Base-by-base conservation (phyloP, 768 basidiomycete genomes). In the Hygrocybe punicea region DNA sequence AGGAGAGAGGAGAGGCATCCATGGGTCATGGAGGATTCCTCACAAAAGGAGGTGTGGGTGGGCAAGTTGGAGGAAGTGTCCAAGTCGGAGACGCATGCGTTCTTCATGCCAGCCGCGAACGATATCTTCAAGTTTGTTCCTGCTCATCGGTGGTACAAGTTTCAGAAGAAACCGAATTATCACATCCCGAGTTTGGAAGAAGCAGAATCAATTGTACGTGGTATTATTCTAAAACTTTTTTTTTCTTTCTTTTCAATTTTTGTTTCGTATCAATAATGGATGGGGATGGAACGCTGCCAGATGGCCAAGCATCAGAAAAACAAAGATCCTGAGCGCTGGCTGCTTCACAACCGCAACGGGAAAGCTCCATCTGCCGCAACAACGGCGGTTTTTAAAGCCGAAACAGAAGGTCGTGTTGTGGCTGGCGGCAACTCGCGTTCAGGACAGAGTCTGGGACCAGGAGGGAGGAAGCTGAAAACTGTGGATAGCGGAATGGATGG, bases 121-220 rank as follows among this genome's bases (percentile, higher is more conserved):
- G 84, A 91, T 57, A 79, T 86, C 37, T 94, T 95, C 79, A 86
- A 90, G 66, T 92, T 94, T 71, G 87, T 95, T 10, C 87, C 91
- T 13, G 84, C 90, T 5, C 84, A 91, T 68, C 81, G 92, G 44
- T 94, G 90, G 89, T 95, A 94, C 78, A 92, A 91, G 71, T 93
- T 93, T 68, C 90, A 90, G 73, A 92, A 91, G 78, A 85, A 85
- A 62, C 80, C 89, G 42, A 87, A 85, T 64, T 84, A 91, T 64
- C 80, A 84, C 65, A 74, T 90, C 14, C 86, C 85, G 44, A 81
- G 82, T 76, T 63, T 91, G 81, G 80, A 84, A 77, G 65, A 75
- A 80, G 71, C 90, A 84, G 81, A 73, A 76, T 69, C 58, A 44
- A 49, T 40, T 6, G 48, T 64, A 42, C 48, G 51, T 19, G 45